Evolutionary conservation across 495 filamentous ascomycete genomes (phyloP).

Genomic region (Penicillium samsonianum): DNA sequence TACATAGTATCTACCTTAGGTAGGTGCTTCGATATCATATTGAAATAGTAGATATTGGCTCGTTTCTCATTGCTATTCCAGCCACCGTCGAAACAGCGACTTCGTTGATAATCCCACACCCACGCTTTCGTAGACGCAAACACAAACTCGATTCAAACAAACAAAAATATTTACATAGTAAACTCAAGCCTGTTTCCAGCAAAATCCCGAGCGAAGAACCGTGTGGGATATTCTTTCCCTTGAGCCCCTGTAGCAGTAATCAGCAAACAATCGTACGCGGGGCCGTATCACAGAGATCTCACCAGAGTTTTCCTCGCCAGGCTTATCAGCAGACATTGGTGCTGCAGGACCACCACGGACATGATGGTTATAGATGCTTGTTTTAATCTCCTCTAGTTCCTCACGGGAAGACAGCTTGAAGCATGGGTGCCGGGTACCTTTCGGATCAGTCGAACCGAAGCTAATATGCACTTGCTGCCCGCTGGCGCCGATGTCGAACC

Average conservation of each 20-base stretch:
- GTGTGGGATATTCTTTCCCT: slow-evolving; percentile 58
- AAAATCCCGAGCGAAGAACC: slow-evolving; percentile 66
- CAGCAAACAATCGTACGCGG: not conserved
- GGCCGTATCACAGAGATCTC: slow-evolving; percentile 2
- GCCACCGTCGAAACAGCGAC: too few species aligned
- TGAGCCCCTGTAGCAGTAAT: slow-evolving; percentile 40
- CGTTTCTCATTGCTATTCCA: not conserved
- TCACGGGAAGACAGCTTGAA: slow-evolving; percentile 51
- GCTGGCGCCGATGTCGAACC: slow-evolving; percentile 57
- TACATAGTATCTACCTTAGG: too few species aligned
- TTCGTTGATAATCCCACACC: too few species aligned
- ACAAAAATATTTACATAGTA: slow-evolving; percentile 40
- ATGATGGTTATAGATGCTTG: slow-evolving; percentile 56
- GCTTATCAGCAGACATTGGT: slow-evolving; percentile 56
- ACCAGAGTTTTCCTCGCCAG: slow-evolving; percentile 55
- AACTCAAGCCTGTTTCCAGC: slow-evolving; percentile 65
- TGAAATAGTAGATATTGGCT: not conserved
- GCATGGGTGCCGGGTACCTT: slow-evolving; percentile 56
- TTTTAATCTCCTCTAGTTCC: slow-evolving; percentile 47
- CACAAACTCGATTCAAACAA: not conserved
- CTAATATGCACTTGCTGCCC: slow-evolving; percentile 64
- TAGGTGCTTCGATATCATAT: too few species aligned
- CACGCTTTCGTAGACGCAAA: too few species aligned
- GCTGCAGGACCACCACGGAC: slow-evolving; percentile 47
- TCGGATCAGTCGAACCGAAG: slow-evolving; percentile 49